Evolutionary conservation across 768 basidiomycete genomes (phyloP).

Genomic region (Mycena sanguinolenta): DNA sequence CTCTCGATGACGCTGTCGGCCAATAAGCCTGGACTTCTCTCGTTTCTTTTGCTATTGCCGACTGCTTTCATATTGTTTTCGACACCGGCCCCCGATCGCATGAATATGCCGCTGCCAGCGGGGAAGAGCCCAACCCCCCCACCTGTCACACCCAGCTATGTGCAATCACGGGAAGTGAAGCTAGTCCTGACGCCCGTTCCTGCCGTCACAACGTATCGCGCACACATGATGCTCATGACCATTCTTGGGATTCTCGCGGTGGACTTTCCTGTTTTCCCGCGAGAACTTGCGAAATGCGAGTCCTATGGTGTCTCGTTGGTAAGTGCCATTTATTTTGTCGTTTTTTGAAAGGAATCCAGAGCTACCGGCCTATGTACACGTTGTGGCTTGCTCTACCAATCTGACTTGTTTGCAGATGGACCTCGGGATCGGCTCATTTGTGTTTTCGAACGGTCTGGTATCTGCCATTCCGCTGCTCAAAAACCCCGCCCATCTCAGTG

Average conservation of each 20-base stretch:
- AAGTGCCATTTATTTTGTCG: conserved; percentile 43
- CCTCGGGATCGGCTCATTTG: conserved; percentile 95
- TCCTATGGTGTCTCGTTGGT: conserved; percentile 96
- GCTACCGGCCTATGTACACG: too few species aligned
- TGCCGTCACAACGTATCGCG: conserved; percentile 88
- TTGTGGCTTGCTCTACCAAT: too few species aligned
- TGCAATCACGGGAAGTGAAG: conserved; percentile 18
- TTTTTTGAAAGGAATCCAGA: too few species aligned
- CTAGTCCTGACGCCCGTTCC: conserved; percentile 65
- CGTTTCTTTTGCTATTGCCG: conserved; percentile 61
- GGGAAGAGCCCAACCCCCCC: conserved; percentile 36
- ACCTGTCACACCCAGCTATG: neutral
- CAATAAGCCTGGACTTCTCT: conserved; percentile 65
- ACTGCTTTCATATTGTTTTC: conserved; percentile 59
- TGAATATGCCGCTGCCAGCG: conserved; percentile 58
- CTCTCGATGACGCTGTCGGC: conserved; percentile 86
- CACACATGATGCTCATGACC: conserved; percentile 97
- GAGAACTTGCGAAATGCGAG: conserved; percentile 91
- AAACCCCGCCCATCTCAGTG: conserved; percentile 65
- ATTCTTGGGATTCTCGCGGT: conserved; percentile 93
- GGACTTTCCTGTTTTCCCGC: conserved; percentile 94
- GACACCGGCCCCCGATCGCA: conserved; percentile 52
- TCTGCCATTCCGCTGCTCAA: conserved; percentile 88
- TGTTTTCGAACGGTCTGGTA: conserved; percentile 94
- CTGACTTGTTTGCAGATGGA: conserved; percentile 81